Evolutionary conservation across 2,329 filamentous ascomycete genomes (phyloP).

Genomic region (Trichophyton rubrum): DNA sequence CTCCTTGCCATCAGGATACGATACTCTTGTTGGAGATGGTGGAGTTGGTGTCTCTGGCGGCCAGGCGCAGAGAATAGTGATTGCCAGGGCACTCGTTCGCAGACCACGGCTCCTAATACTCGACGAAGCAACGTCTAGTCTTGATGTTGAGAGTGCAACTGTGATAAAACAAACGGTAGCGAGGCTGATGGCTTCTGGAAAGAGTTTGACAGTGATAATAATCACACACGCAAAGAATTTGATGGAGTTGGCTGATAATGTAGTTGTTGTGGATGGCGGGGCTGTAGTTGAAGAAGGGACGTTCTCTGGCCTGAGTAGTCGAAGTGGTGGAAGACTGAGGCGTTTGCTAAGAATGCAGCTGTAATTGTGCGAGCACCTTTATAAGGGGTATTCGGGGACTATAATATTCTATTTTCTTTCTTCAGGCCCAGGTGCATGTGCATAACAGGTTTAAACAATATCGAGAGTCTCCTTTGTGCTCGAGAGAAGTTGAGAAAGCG

Average conservation of each 20-base stretch:
- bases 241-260: slow-evolving; percentile 66
- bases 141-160: slow-evolving; percentile 58
- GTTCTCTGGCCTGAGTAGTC: slow-evolving; percentile 47
- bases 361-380: not conserved
- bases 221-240: slow-evolving; percentile 75
- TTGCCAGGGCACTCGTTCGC: slow-evolving; percentile 65
- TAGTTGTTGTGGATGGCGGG: slow-evolving; percentile 61
- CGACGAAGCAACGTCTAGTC: slow-evolving; percentile 73
- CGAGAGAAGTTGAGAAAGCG: too few species aligned
- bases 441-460: too few species aligned
- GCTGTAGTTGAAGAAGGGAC: slow-evolving; percentile 55
- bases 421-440: too few species aligned
- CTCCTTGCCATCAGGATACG: slow-evolving; percentile 57
- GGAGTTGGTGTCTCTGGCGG: slow-evolving; percentile 64
- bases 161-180: slow-evolving; percentile 52
- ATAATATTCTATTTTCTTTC: too few species aligned
- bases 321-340: slow-evolving; percentile 37
- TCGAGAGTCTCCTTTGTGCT: too few species aligned
- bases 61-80: slow-evolving; percentile 68
- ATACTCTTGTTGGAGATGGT: slow-evolving; percentile 64
- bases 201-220: slow-evolving; percentile 56
- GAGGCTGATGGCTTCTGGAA: slow-evolving; percentile 34
- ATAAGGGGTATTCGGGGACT: not conserved
- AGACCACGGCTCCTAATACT: slow-evolving; percentile 61
- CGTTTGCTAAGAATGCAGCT: slow-evolving; percentile 27